Evolutionary conservation across 2,329 filamentous ascomycete genomes (phyloP).

Genomic region (Penicillium sp.): DNA sequence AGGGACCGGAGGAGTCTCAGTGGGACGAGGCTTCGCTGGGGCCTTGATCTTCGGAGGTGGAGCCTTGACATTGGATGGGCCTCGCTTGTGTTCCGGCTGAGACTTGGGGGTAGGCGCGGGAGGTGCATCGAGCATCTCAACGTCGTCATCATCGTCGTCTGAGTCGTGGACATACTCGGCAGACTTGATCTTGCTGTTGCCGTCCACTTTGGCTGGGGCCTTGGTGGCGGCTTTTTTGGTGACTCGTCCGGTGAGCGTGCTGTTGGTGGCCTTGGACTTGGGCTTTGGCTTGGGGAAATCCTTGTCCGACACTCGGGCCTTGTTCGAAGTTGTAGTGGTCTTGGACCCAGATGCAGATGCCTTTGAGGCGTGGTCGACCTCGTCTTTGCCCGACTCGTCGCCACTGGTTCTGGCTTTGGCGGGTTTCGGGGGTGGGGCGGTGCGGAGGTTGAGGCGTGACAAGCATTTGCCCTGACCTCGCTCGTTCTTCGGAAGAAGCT

Average conservation of each 20-base stretch:
- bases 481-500: slow-evolving; percentile 60
- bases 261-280: slow-evolving; percentile 53
- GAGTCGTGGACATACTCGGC: slow-evolving; percentile 57
- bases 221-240: slow-evolving; percentile 49
- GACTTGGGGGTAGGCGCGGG: slow-evolving; percentile 21
- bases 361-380: slow-evolving; percentile 38
- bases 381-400: slow-evolving; percentile 40
- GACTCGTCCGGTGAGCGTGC: slow-evolving; percentile 45
- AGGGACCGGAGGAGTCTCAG: slow-evolving; percentile 22
- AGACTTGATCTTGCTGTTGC: slow-evolving; percentile 54
- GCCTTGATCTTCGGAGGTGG: slow-evolving; percentile 19
- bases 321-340: slow-evolving; percentile 31
- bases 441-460: slow-evolving; percentile 57
- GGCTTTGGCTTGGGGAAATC: slow-evolving; percentile 36
- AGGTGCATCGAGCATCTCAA: slow-evolving; percentile 28
- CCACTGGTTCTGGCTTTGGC: slow-evolving; percentile 32
- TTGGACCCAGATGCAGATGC: slow-evolving; percentile 28
- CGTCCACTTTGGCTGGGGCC: slow-evolving; percentile 39
- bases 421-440: slow-evolving; percentile 4
- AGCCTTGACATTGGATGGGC: slow-evolving; percentile 19
- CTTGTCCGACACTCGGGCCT: slow-evolving; percentile 40
- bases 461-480: slow-evolving; percentile 63
- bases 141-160: slow-evolving; percentile 48
- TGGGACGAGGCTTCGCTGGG: slow-evolving; percentile 19
- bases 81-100: slow-evolving; percentile 16